Evolutionary conservation across 2,329 filamentous ascomycete species (phyloP).

Genomic region (Cladosporium sp.): DNA sequence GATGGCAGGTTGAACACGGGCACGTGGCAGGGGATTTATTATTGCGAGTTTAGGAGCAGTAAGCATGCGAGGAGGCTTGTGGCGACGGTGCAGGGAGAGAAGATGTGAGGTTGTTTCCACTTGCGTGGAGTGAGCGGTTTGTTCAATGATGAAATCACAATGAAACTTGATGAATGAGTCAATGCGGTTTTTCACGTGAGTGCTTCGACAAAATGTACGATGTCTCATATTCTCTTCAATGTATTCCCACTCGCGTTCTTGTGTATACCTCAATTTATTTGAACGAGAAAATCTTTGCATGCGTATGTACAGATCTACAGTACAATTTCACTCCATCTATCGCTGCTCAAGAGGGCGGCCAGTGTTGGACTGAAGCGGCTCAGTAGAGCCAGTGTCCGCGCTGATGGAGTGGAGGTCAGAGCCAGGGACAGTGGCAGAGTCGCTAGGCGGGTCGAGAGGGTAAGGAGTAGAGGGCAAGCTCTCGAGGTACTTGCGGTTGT

Average conservation of each 20-base stretch:
- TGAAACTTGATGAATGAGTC: background rate
- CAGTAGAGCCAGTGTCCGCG: constrained; percentile 29
- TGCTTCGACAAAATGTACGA: background rate
- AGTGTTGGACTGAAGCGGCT: constrained; percentile 50
- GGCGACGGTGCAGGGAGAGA: constrained; percentile 91
- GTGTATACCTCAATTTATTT: background rate
- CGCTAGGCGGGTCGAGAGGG: constrained; percentile 63
- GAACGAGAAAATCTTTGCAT: background rate
- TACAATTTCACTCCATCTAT: constrained; percentile 35
- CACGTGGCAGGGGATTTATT: constrained; percentile 90
- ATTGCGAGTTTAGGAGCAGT: constrained; percentile 76
- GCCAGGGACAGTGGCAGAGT: constrained; percentile 56
- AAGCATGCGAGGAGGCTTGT: constrained; percentile 79
- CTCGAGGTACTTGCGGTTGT: constrained; percentile 79
- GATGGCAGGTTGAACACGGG: constrained; percentile 71
- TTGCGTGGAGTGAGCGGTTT: no score
- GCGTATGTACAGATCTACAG: constrained; percentile 19
- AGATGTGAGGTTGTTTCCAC: constrained; percentile 33
- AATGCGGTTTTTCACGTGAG: no score
- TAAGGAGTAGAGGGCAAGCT: constrained; percentile 68
- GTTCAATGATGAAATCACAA: background rate
- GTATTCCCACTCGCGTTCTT: no score
- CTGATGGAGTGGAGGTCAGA: constrained; percentile 27
- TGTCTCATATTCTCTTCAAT: no score
- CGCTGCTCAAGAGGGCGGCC: constrained; percentile 58